Conservation (phyloP, 306 rosid genomes). For the Cucurbita argyrosperma region DNA sequence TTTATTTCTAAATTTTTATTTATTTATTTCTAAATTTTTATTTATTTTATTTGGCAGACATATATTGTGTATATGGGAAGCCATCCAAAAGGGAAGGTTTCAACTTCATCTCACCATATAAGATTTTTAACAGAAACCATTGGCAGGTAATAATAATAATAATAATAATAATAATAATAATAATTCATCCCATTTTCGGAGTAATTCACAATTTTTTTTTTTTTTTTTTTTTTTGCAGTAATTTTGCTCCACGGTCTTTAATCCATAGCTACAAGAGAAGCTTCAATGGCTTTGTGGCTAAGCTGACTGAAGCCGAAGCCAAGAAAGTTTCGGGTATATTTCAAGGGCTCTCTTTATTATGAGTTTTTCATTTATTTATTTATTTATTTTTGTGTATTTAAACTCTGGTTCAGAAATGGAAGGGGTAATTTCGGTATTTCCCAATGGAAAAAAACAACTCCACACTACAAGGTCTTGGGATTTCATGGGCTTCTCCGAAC, state of each 20-base stretch:
- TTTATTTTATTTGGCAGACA: not conserved
- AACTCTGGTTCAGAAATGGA: constrained; percentile 14
- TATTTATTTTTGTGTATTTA: not conserved
- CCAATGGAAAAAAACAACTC: constrained; percentile 11
- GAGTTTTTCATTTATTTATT: not conserved
- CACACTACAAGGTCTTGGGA: constrained; percentile 35
- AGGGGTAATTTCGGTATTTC: constrained; percentile 33
- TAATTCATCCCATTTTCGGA: too few relatives aligned
- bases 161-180: not conserved
- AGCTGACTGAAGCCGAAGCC: constrained; percentile 24
- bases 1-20: too few relatives aligned
- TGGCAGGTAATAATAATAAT: constrained; percentile 14
- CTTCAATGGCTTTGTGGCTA: constrained; percentile 28
- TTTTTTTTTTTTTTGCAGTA: not conserved
- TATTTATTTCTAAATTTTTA: too few relatives aligned
- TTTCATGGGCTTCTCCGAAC: constrained; percentile 10
- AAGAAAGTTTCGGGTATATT: constrained; percentile 17
- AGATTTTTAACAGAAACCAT: constrained; percentile 18
- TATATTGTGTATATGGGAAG: constrained; percentile 34
- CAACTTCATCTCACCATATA: constrained; percentile 8
- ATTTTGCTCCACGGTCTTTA: constrained; percentile 6
- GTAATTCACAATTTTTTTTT: too few relatives aligned
- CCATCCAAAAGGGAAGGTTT: constrained; percentile 2
- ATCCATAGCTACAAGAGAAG: constrained; percentile 21
- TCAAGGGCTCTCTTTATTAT: too few relatives aligned